Percentiles rank a stretch among this genome's conserved stretches.
These are phyloP conservation scores for Leccinum longicurvipes DNA, from an alignment of 768 basidiomycete species.

Conservation along the genomic window DNA sequence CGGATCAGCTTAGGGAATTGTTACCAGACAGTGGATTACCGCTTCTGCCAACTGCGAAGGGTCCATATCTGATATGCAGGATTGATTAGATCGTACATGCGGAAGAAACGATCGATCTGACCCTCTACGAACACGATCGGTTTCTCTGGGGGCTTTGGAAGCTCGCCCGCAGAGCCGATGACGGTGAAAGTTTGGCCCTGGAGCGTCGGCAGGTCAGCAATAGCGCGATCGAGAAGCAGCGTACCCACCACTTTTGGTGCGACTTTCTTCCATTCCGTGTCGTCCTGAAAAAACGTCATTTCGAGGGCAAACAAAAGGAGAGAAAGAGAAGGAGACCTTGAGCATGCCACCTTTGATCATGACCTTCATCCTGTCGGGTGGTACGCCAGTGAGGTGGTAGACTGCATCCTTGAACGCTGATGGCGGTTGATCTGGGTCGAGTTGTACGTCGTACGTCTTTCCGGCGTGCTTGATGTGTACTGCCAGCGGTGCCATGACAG, in stretches of 20 bases:
- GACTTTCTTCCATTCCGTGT: slow-evolving; percentile 82
- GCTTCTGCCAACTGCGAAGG: slow-evolving; percentile 77
- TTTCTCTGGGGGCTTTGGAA: slow-evolving; percentile 82
- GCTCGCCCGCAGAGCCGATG: slow-evolving; percentile 88
- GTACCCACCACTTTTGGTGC: slow-evolving; percentile 70
- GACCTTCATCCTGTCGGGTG: slow-evolving; percentile 91
- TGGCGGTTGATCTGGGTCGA: slow-evolving; percentile 71
- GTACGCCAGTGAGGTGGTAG: slow-evolving; percentile 81
- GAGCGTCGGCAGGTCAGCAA: not conserved
- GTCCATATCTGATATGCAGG: slow-evolving; percentile 64
- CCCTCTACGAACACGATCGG: slow-evolving; percentile 85
- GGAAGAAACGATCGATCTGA: slow-evolving; percentile 25
- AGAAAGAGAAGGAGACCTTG: slow-evolving; percentile 52
- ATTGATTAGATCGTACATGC: slow-evolving; percentile 14
- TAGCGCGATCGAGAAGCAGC: not conserved
- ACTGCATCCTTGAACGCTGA: slow-evolving; percentile 79
- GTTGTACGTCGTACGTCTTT: slow-evolving; percentile 64
- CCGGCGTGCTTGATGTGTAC: slow-evolving; percentile 92
- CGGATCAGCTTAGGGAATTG: not conserved
- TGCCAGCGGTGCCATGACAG: slow-evolving; percentile 57
- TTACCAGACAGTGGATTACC: slow-evolving; percentile 41
- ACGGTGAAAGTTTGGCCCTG: slow-evolving; percentile 91
- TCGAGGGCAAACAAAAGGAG: not conserved
- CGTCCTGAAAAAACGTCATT: slow-evolving; percentile 54
- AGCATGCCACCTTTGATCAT: slow-evolving; percentile 92